These are phyloP conservation scores for Xylaria sp. DNA, from an alignment of 2,329 filamentous ascomycete species.

Conservation along the genomic window DNA sequence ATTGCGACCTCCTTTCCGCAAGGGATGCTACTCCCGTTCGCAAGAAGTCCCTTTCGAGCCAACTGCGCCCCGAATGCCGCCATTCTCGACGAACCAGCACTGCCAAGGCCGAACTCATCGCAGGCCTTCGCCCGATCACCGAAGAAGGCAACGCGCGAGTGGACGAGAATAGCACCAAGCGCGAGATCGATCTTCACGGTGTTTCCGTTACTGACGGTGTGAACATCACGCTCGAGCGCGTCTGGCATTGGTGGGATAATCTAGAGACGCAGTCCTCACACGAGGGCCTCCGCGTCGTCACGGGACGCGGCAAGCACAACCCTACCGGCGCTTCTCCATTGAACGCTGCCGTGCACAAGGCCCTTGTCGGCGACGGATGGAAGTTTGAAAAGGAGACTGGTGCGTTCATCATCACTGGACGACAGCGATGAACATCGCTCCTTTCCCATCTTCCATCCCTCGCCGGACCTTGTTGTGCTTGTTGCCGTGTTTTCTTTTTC, in stretches of 20 bases:
- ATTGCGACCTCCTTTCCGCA: conserved; percentile 10
- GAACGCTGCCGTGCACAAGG: conserved; percentile 72
- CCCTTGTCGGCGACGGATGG: conserved; percentile 76
- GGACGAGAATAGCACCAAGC: conserved; percentile 55
- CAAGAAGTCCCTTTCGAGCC: too few relatives aligned
- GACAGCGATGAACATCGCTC: conserved; percentile 26
- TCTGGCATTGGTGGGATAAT: conserved; percentile 69
- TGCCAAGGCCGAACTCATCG: conserved; percentile 1
- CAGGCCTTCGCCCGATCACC: conserved; percentile 40
- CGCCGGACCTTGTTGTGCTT: neutral
- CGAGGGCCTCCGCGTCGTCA: conserved; percentile 67
- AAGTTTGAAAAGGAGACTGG: conserved; percentile 69
- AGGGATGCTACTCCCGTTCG: neutral
- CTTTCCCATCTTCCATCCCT: neutral
- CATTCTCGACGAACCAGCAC: conserved; percentile 14
- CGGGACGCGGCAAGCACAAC: conserved; percentile 74
- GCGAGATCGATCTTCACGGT: conserved; percentile 73
- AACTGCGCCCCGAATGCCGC: neutral
- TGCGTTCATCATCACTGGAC: conserved; percentile 63
- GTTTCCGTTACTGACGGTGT: conserved; percentile 76
- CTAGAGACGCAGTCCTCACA: conserved; percentile 60
- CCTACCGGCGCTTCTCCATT: conserved; percentile 69
- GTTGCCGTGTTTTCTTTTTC: neutral
- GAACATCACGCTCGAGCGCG: conserved; percentile 64
- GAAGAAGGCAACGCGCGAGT: conserved; percentile 66